Base-by-base conservation (phyloP, 73 alveolate genomes). In the Tetrahymena thermophila region DNA sequence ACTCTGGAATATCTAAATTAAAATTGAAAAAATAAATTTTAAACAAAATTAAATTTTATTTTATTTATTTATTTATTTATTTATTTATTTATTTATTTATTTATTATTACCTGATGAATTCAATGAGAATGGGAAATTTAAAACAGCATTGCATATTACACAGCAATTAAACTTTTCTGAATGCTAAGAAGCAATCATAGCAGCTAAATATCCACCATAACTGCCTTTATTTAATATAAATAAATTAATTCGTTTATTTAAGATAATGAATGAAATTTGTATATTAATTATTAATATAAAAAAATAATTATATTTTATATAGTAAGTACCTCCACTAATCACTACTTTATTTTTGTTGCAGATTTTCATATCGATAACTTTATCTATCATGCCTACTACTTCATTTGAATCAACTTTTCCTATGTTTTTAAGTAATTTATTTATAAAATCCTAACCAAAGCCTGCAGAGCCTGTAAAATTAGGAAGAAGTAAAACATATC, bases 191-290 rank as follows among this genome's bases (percentile, higher is more conserved):
- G 95, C 97, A 93, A 95, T 34, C 21, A 95, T 50, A 43, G 95
- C 94, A 95, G 95, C 94, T 57, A 95, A 23, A 57, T 95, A 95
- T 5, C 97, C 97, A 43, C 97, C 97, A 89, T 95, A 95, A n/a
- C 95, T 71, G 5, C 89, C 89, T 71, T 56, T 6, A 40, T 4
- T 40, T 40, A 40, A 56, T n/a, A 19, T 56, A 10, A 56, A 10
- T 56, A 14, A 56, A 56, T 56, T 56, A 56, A 42, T 9, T 42
- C 16, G 6, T 9, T 42, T 42, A 42, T 42, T 42, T 42, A 42
- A 42, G 9, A 43, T 14, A 10, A 43, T 3, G 4, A 43, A 43
- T 43, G 23, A 43, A 10, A 43, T 14, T 14, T 14, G 2, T 43
- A 5, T 43, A 5, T 43, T 13, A 57, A 10, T 16, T 57, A 57